Base-by-base conservation (phyloP, 176 grass and related monocot genomes). In the Triticum monococcum region DNA sequence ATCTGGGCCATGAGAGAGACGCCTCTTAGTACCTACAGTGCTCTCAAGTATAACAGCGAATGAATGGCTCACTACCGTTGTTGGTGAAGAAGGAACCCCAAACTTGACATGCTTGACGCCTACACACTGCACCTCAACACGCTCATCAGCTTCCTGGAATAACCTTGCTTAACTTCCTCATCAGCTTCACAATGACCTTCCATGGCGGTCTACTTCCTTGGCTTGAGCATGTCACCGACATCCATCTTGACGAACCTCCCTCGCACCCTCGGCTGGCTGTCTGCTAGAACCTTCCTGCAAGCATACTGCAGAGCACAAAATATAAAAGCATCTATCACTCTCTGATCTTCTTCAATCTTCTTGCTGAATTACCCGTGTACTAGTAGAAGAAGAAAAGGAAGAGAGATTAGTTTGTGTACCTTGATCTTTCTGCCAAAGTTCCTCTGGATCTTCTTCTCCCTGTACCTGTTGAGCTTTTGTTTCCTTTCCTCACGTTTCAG, bases 351-450 rank as follows among this genome's bases (percentile, higher is more conserved):
- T 64, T 64, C 26, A 26, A 80, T 10, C 38, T 32, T 18, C 7
- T 25, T 23, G 24, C 2, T 48, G 8, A 45, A 9, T 75, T 10
- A 54, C 50, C 7, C 7, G 35, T 71, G 22, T 38, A 1, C 1
- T 12, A 23, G 5, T 24, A 32, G 6, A 22, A 8, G 52, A 57
- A 57, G 52, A 30, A 6, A 17, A 54, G 16, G 5, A 75, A 26
- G 3, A 28, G 40, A 46, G 12, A 9, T 4, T 75, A 22, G 18
- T 59, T 48, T 26, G 40, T 54, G 8, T 93, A 97, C 97, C 94
- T 99, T 99, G 87, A 99, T 99, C 91, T 99, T 99, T 65, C 94
- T 92, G 72, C 97, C 92, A 71, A 97, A 99, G 80, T 99, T 97
- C 52, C 97, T 79, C 79, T 99, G 91, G 30, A 91, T 88, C 88